These are phyloP conservation scores for Echeveria elegans DNA, from an alignment of 164 flowering plant genomes.

Conservation along the genomic window DNA sequence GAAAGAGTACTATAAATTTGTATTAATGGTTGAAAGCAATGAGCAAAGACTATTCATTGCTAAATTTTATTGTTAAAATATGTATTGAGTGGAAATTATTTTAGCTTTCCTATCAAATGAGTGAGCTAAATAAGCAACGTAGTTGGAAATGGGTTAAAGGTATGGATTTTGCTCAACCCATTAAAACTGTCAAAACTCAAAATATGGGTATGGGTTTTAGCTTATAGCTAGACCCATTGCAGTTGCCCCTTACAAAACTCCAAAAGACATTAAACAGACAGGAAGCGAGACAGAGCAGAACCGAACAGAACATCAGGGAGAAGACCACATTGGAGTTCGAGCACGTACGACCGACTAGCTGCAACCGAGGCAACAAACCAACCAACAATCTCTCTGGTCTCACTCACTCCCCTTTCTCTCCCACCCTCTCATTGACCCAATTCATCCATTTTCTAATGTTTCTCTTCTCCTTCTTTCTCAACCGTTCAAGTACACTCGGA, in stretches of 20 bases:
- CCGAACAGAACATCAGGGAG: not conserved
- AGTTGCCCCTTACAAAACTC: not conserved
- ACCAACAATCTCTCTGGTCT: conserved; percentile 3
- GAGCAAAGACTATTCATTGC: no score
- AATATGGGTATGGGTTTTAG: no score
- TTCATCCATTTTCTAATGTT: not conserved
- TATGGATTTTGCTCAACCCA: no score
- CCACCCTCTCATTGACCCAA: not conserved
- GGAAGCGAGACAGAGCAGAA: not conserved
- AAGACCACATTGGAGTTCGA: not conserved
- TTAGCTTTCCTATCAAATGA: no score
- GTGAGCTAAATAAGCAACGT: no score
- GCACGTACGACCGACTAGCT: not conserved
- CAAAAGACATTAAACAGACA: not conserved
- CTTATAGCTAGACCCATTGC: no score
- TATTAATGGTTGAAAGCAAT: no score
- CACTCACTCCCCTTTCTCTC: not conserved
- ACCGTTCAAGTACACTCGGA: not conserved
- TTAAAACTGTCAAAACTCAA: no score
- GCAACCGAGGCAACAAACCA: not conserved
- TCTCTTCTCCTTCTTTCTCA: not conserved
- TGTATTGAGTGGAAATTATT: no score
- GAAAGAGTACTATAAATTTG: no score
- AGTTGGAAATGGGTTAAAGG: no score
- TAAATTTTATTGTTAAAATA: no score